Evolutionary conservation across 169 alveolate species (phyloP), one percentile per base, ranked within the genome.

Genomic region (Cryptosporidium ryanae): DNA sequence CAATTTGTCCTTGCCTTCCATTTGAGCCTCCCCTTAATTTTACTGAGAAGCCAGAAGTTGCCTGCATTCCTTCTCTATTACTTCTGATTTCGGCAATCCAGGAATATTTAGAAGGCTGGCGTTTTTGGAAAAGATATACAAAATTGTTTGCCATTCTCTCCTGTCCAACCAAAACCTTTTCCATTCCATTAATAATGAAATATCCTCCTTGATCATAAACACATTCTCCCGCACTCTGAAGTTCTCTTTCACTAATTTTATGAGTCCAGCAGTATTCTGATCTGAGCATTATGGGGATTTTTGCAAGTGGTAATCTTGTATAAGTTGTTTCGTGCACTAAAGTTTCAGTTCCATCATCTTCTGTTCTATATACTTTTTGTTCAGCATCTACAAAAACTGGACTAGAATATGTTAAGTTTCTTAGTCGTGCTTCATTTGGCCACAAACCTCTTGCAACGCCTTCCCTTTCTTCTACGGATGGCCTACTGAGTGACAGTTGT

Each of bases 71-170:
- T 76, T 98, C 99, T 68, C 94, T 93, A 89, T 96, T 96, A 43
- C 98, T 95, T 84, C 99, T 94, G 23, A 96, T 93, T 92, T 98
- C 99, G 48, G 99, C 99, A 13, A 97, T 98, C 99, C 99, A 98
- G 1, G 99, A 96, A 90, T 92, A 97, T 82, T 97, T 98, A 5
- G 98, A 92, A 25, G 99, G 99, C 84, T 97, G 98, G 82, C 95
- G 97, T 92, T 96, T 97, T 82, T 96, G 94, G 93, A 98, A 98
- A 18, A 98, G 98, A 92, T 97, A 96, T 25, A 98, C 99, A 92
- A 98, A 97, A 91, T 98, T 98, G 76, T 96, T 95, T 13, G 99
- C 99, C 99, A 98, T 98, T 84, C 99, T 96, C 84, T 98, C 99
- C 90, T 98, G 97, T 2, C 99, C 99, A 10, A 98, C 98, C 48